phyloP scores from a whole-genome alignment of 306 rosid species.

The Cucurbita moschata region DNA sequence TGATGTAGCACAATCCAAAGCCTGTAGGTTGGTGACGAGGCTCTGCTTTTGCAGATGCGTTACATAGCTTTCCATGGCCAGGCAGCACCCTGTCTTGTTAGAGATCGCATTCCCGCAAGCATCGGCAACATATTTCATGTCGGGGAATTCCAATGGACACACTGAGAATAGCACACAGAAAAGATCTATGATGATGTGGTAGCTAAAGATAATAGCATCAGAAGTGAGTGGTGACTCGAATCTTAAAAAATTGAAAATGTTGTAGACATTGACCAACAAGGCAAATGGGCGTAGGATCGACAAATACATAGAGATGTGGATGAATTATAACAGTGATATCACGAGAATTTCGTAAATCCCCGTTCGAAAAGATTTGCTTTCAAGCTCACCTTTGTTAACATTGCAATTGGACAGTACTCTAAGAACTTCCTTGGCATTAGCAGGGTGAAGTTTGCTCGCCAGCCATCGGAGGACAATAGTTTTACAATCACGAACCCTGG shows the following conservation, averaged over 20 bases:
- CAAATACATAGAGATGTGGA: background rate
- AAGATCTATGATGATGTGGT: background rate
- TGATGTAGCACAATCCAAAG: constrained; percentile 78
- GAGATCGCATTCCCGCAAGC: constrained; percentile 55
- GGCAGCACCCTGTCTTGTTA: constrained; percentile 62
- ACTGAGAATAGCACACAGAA: constrained; percentile 29
- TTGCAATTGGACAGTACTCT: constrained; percentile 87
- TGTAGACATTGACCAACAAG: background rate
- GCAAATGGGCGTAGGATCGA: background rate
- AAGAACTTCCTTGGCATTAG: constrained; percentile 65
- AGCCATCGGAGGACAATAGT: constrained; percentile 75
- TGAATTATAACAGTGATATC: background rate
- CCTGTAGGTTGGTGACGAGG: constrained; percentile 87
- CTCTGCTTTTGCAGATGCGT: constrained; percentile 95
- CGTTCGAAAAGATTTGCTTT: background rate
- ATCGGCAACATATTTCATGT: constrained; percentile 40
- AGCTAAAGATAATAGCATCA: constrained; percentile 1
- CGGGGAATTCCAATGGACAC: constrained; percentile 76
- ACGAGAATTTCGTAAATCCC: background rate
- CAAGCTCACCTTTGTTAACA: constrained; percentile 48
- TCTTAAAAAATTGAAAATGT: background rate
- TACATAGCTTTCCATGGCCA: constrained; percentile 71
- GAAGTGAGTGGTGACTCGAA: background rate
- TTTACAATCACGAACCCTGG: constrained; percentile 52
- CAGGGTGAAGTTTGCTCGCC: constrained; percentile 67